These are phyloP conservation scores for Lactifluus hygrophoroides DNA, from an alignment of 768 basidiomycete species.

Conservation along the genomic window DNA sequence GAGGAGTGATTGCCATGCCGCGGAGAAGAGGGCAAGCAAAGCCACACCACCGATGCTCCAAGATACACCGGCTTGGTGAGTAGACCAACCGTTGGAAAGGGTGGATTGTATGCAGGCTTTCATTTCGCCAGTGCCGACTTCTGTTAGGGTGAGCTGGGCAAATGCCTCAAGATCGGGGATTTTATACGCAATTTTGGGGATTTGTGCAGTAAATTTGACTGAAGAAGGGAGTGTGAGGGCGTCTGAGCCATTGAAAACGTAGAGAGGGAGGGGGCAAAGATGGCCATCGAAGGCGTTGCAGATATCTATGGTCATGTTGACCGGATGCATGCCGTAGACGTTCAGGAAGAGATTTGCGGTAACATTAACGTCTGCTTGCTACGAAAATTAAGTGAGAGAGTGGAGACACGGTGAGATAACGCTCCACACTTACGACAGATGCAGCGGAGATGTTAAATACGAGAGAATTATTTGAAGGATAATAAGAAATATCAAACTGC, in stretches of 20 bases:
- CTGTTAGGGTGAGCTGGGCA: conserved; percentile 66
- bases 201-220: conserved; percentile 41
- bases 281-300: conserved; percentile 71
- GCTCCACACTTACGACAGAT: conserved; percentile 57
- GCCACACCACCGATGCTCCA: conserved; percentile 68
- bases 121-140: conserved; percentile 58
- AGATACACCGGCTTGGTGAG: conserved; percentile 62
- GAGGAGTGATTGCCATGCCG: conserved; percentile 48
- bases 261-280: conserved; percentile 73
- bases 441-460: conserved; percentile 82
- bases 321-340: conserved; percentile 76
- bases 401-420: conserved; percentile 8
- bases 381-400: conserved; percentile 11
- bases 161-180: conserved; percentile 92
- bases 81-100: conserved; percentile 84
- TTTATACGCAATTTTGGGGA: conserved; percentile 76
- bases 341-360: conserved; percentile 75
- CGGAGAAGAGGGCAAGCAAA: conserved; percentile 48
- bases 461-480: conserved; percentile 61
- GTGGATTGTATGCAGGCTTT: conserved; percentile 91
- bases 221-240: conserved; percentile 55
- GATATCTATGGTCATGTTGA: conserved; percentile 83
- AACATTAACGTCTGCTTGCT: conserved; percentile 74
- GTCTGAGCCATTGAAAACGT: conserved; percentile 83
- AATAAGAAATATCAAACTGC: conserved; percentile 67